These are phyloP conservation scores for Sparassis latifolia DNA, from an alignment of 1,284 basidiomycete genomes.

Conservation along the genomic window DNA sequence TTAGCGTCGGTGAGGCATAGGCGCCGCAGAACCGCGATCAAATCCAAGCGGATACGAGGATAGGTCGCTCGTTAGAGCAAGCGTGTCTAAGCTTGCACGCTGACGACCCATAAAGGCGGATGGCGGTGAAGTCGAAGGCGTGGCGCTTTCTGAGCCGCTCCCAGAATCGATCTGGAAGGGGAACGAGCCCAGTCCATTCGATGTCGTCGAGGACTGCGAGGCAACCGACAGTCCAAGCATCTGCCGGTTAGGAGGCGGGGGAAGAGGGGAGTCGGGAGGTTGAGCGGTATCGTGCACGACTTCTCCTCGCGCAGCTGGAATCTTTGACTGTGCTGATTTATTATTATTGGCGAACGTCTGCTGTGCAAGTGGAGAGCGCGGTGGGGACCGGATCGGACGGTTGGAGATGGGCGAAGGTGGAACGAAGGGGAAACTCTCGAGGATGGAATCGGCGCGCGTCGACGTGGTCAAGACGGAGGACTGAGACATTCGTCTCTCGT, in stretches of 20 bases:
- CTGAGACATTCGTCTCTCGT: slow-evolving; percentile 43
- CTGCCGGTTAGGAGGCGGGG: slow-evolving; percentile 35
- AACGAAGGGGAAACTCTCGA: slow-evolving; percentile 80
- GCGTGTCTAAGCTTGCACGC: slow-evolving; percentile 75
- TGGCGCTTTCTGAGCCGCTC: slow-evolving; percentile 9
- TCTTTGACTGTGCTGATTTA: background rate
- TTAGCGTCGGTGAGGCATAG: slow-evolving; percentile 17
- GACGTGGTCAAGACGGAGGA: slow-evolving; percentile 61
- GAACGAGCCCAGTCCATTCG: slow-evolving; percentile 70
- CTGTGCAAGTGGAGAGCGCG: slow-evolving; percentile 60
- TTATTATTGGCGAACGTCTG: slow-evolving; percentile 36
- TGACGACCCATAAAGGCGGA: slow-evolving; percentile 32
- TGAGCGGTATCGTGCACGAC: slow-evolving; percentile 19
- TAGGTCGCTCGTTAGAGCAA: slow-evolving; percentile 72
- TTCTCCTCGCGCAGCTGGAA: slow-evolving; percentile 9
- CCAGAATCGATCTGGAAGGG: slow-evolving; percentile 73
- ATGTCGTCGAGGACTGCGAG: slow-evolving; percentile 65
- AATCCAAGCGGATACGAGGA: slow-evolving; percentile 74
- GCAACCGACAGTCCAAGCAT: slow-evolving; percentile 62
- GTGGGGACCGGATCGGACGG: slow-evolving; percentile 65
- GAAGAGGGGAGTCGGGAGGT: slow-evolving; percentile 10
- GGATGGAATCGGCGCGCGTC: slow-evolving; percentile 69
- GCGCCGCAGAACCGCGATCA: slow-evolving; percentile 24
- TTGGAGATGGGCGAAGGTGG: slow-evolving; percentile 79
- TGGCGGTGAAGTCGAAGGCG: slow-evolving; percentile 16